phyloP scores from a whole-genome alignment of 1,284 basidiomycete species.

The Naganishia sp. region DNA sequence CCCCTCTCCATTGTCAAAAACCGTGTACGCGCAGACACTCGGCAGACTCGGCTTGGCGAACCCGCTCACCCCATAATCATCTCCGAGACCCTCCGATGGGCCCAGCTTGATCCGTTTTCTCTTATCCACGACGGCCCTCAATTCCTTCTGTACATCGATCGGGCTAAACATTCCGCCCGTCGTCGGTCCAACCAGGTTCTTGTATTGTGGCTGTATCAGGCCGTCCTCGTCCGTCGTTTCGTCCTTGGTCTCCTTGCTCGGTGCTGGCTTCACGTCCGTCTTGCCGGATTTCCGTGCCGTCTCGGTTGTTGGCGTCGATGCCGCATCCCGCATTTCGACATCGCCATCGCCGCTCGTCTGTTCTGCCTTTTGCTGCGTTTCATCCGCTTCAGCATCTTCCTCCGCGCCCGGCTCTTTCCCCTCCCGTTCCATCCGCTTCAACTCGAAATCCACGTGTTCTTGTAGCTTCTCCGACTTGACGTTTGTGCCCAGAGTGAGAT shows the following conservation, averaged over 20 bases:
- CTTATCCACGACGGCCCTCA: constrained; percentile 83
- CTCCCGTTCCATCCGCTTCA: constrained; percentile 16
- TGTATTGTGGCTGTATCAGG: constrained; percentile 22
- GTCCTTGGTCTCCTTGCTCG: constrained; percentile 11
- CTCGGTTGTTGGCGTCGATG: background rate
- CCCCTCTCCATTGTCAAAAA: constrained; percentile 90
- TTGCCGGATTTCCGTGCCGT: constrained; percentile 3
- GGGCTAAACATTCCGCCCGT: constrained; percentile 64
- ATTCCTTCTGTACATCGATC: constrained; percentile 86
- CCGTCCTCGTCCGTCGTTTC: constrained; percentile 16
- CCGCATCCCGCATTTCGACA: constrained; percentile 28
- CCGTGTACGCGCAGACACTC: constrained; percentile 87
- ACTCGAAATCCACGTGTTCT: constrained; percentile 28
- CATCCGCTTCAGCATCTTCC: constrained; percentile 4
- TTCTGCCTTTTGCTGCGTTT: background rate
- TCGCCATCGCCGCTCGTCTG: constrained; percentile 8
- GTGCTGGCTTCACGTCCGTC: background rate
- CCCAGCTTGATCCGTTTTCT: constrained; percentile 86
- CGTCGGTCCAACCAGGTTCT: constrained; percentile 22
- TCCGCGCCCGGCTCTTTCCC: constrained; percentile 4
- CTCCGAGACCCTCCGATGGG: constrained; percentile 52
- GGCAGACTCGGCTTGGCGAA: constrained; percentile 59
- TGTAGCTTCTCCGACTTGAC: constrained; percentile 17
- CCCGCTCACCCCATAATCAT: constrained; percentile 35
- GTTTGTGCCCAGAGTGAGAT: constrained; percentile 12